These are phyloP conservation scores for Euphrasia confusa DNA, from an alignment of 257 asterid genomes.

Conservation along the genomic window DNA sequence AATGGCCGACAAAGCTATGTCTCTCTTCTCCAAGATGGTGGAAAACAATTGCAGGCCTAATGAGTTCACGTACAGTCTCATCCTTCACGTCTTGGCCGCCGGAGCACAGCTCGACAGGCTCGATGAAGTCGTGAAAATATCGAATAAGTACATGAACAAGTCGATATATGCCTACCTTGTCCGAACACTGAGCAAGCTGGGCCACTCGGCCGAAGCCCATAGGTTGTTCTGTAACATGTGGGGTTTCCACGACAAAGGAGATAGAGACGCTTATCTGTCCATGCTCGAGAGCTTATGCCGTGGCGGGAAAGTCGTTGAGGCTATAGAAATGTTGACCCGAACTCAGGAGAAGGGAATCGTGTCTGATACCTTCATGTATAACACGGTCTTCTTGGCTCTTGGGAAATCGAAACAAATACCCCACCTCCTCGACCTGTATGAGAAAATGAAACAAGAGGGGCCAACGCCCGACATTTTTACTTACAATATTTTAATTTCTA, in stretches of 20 bases:
- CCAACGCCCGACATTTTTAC: conserved; percentile 78
- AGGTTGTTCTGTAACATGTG: conserved; percentile 89
- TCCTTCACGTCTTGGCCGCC: conserved; percentile 59
- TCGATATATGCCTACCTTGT: conserved; percentile 77
- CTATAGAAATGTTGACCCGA: conserved; percentile 69
- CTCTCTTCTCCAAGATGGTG: conserved; percentile 78
- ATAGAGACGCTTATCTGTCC: conserved; percentile 71
- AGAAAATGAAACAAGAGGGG: conserved; percentile 72
- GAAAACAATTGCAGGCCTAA: conserved; percentile 81
- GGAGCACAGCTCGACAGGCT: conserved; percentile 77
- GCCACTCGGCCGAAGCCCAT: conserved; percentile 88
- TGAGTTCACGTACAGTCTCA: conserved; percentile 74
- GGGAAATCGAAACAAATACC: conserved; percentile 62
- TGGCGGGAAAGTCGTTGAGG: conserved; percentile 67
- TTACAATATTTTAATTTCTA: conserved; percentile 77
- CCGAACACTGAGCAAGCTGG: conserved; percentile 66
- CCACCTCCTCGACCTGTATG: conserved; percentile 66
- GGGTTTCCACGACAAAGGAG: conserved; percentile 86
- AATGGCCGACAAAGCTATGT: conserved; percentile 57
- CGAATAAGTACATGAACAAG: conserved; percentile 75
- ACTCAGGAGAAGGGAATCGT: conserved; percentile 74
- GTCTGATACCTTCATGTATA: conserved; percentile 81
- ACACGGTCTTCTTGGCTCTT: conserved; percentile 70
- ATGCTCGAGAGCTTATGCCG: conserved; percentile 85
- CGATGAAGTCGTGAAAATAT: conserved; percentile 72